phyloP scores from a whole-genome alignment of 73 alveolate genomes.

The Stentor coeruleus region DNA sequence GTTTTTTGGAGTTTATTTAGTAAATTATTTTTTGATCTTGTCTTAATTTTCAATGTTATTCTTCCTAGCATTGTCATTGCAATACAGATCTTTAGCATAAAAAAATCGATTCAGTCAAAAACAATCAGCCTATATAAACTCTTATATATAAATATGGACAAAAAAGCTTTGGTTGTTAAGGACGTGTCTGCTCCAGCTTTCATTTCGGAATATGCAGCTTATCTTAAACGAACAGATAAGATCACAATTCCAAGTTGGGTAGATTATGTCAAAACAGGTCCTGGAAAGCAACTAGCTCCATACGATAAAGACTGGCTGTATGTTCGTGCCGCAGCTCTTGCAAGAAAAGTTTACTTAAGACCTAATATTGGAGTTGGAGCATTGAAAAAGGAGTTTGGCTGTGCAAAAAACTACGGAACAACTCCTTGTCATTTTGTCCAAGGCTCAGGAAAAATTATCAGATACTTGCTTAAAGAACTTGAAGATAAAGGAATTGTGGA shows the following conservation, averaged over 20 bases:
- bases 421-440: slow-evolving; percentile 56
- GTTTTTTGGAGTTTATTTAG: too few species aligned
- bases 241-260: slow-evolving; percentile 90
- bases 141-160: slow-evolving; percentile 22
- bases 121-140: too few species aligned
- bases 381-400: slow-evolving; percentile 82
- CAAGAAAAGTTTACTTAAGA: slow-evolving; percentile 77
- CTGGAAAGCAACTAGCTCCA: slow-evolving; percentile 84
- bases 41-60: too few species aligned
- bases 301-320: slow-evolving; percentile 86
- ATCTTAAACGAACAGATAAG: slow-evolving; percentile 81
- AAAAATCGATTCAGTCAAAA: too few species aligned
- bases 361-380: too few species aligned
- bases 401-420: slow-evolving; percentile 71
- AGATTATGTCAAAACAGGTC: slow-evolving; percentile 71
- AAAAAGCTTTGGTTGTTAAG: slow-evolving; percentile 54
- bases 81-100: too few species aligned
- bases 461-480: slow-evolving; percentile 83
- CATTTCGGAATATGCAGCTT: slow-evolving; percentile 80
- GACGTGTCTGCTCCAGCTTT: slow-evolving; percentile 86
- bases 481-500: slow-evolving; percentile 74
- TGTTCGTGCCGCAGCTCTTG: slow-evolving; percentile 93
- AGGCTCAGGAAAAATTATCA: slow-evolving; percentile 83
- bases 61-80: too few species aligned
- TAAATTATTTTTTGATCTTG: too few species aligned